phyloP scores from a whole-genome alignment of 768 basidiomycete species.

The Psilocybe subaeruginosa region DNA sequence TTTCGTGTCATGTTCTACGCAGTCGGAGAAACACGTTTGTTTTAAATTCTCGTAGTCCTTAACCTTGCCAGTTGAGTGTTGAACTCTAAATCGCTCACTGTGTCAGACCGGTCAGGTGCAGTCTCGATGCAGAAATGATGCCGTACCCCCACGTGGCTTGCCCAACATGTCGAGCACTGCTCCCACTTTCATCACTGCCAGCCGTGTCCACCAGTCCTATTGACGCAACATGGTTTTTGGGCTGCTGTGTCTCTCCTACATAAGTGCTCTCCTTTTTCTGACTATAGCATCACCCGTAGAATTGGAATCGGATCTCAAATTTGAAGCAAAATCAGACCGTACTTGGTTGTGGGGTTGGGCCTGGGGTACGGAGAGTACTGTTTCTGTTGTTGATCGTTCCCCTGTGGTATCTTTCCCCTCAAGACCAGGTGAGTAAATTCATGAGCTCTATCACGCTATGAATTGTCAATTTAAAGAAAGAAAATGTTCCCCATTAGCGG shows the following conservation, averaged over 20 bases:
- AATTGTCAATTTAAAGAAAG: neutral
- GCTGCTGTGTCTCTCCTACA: conserved; percentile 29
- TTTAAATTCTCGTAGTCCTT: too few relatives aligned
- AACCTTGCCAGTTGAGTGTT: too few relatives aligned
- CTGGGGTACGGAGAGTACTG: conserved; percentile 69
- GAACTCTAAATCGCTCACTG: too few relatives aligned
- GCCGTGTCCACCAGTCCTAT: conserved; percentile 5
- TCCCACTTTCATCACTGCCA: neutral
- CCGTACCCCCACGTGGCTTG: conserved; percentile 14
- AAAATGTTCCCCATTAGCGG: conserved; percentile 40
- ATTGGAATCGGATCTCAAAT: conserved; percentile 23
- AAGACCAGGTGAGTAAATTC: conserved; percentile 47
- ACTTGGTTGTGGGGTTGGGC: conserved; percentile 67
- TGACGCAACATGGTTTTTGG: conserved; percentile 31
- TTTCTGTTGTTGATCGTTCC: conserved; percentile 76
- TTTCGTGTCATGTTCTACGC: too few relatives aligned
- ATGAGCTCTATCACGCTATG: neutral
- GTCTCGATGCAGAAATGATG: neutral
- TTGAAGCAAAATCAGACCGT: conserved; percentile 51
- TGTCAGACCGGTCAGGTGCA: neutral
- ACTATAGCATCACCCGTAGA: conserved; percentile 37
- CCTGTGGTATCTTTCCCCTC: conserved; percentile 74
- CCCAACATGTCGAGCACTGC: conserved; percentile 1
- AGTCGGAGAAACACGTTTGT: too few relatives aligned
- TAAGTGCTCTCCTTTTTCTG: conserved; percentile 24